These are phyloP conservation scores for Carnegiea gigantea DNA, from an alignment of 179 eudicot genomes.

Conservation along the genomic window DNA sequence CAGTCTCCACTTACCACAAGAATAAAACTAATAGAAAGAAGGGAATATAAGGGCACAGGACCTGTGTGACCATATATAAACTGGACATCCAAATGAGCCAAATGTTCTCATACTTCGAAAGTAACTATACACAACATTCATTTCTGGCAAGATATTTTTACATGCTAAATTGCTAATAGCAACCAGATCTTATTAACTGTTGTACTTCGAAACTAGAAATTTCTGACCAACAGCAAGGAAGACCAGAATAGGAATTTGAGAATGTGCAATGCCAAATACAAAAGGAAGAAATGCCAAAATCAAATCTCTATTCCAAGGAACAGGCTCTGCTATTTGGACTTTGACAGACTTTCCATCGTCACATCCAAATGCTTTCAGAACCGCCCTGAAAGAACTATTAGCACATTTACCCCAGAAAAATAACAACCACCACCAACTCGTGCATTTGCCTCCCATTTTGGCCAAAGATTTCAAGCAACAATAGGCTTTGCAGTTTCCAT, in stretches of 20 bases:
- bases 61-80: too few relatives aligned
- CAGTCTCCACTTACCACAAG: neutral
- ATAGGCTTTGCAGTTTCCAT: too few relatives aligned
- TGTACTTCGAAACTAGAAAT: neutral
- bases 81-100: neutral
- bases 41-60: neutral
- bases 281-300: neutral
- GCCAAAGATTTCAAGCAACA: slow-evolving; percentile 3
- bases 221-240: neutral
- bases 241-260: neutral
- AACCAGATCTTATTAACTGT: neutral
- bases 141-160: neutral
- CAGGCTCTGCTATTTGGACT: neutral
- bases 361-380: neutral
- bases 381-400: neutral
- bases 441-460: neutral
- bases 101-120: neutral
- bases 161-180: neutral
- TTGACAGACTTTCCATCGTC: neutral
- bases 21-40: neutral
- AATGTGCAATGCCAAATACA: neutral
- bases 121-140: neutral
- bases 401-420: neutral
- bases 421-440: neutral
- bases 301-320: neutral